Conservation (phyloP, 1,284 basidiomycete species). For the Ustilago tritici region DNA sequence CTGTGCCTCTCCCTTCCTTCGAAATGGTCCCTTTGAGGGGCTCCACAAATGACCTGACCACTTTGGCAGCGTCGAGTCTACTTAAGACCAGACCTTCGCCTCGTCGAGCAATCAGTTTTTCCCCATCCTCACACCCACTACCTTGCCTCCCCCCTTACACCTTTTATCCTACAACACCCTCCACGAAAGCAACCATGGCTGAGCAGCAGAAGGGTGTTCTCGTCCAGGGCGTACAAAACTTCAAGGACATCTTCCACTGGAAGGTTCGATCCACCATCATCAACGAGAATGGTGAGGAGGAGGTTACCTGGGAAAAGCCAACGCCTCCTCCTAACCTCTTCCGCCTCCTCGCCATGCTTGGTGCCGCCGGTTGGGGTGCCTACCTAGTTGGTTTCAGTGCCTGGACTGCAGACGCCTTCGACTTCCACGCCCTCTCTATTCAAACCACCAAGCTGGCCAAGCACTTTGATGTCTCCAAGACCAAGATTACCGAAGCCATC, state of each 20-base stretch:
- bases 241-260: constrained; percentile 53
- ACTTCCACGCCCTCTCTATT: constrained; percentile 56
- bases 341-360: constrained; percentile 31
- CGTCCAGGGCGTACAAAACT: constrained; percentile 39
- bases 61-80: neutral
- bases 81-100: constrained; percentile 5
- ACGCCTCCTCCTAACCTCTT: constrained; percentile 41
- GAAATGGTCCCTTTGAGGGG: neutral
- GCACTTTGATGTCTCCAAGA: constrained; percentile 52
- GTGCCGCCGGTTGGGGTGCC: constrained; percentile 42
- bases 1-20: neutral
- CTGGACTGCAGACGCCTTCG: constrained; percentile 51
- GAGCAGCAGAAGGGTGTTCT: constrained; percentile 33
- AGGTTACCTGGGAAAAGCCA: constrained; percentile 37
- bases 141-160: neutral
- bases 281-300: constrained; percentile 47
- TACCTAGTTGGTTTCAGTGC: constrained; percentile 52
- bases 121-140: neutral
- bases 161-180: neutral
- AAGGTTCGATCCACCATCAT: constrained; percentile 35
- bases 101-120: neutral
- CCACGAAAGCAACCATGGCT: constrained; percentile 13
- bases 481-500: constrained; percentile 48
- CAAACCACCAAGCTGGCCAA: constrained; percentile 51
- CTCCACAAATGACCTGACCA: neutral